phyloP scores from a whole-genome alignment of 1,139 yeast species.

The Tardiomyces blankii region DNA sequence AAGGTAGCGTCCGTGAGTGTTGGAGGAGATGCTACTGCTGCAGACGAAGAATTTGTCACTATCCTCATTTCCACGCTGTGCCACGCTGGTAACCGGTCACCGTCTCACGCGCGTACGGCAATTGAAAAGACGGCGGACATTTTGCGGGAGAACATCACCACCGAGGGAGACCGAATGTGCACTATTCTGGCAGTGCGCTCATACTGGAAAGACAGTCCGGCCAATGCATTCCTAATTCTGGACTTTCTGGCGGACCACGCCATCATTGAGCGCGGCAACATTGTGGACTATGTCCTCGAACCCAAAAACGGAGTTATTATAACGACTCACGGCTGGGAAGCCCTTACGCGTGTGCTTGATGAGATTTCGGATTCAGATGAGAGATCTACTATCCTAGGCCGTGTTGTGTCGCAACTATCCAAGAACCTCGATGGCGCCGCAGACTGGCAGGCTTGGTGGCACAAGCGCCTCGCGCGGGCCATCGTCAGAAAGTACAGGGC shows the following conservation, averaged over 20 bases:
- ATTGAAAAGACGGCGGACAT: neutral
- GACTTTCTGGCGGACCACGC: constrained; percentile 18
- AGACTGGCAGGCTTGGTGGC: constrained; percentile 15
- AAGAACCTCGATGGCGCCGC: constrained; percentile 4
- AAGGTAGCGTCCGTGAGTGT: constrained; percentile 17
- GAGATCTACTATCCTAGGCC: neutral
- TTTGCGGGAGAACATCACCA: neutral
- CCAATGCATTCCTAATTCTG: constrained; percentile 52
- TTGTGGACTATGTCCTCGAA: constrained; percentile 6
- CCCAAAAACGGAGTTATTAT: constrained; percentile 7
- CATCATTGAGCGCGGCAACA: constrained; percentile 41
- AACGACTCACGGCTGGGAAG: constrained; percentile 13
- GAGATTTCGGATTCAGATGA: neutral
- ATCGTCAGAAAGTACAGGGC: constrained; percentile 3
- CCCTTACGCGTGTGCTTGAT: constrained; percentile 2
- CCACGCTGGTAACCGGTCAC: constrained; percentile 30
- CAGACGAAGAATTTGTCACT: constrained; percentile 43
- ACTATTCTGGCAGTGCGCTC: constrained; percentile 47
- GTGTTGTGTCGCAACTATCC: constrained; percentile 1
- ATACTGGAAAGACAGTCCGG: constrained; percentile 78
- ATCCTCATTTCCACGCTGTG: constrained; percentile 63
- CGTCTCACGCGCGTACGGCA: neutral
- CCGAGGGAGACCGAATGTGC: constrained; percentile 18
- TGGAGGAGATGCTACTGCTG: constrained; percentile 23
- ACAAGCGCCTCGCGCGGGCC: constrained; percentile 6